phyloP scores from a whole-genome alignment of 371 early-diverging fungal species.

The Dichotomocladium elegans region DNA sequence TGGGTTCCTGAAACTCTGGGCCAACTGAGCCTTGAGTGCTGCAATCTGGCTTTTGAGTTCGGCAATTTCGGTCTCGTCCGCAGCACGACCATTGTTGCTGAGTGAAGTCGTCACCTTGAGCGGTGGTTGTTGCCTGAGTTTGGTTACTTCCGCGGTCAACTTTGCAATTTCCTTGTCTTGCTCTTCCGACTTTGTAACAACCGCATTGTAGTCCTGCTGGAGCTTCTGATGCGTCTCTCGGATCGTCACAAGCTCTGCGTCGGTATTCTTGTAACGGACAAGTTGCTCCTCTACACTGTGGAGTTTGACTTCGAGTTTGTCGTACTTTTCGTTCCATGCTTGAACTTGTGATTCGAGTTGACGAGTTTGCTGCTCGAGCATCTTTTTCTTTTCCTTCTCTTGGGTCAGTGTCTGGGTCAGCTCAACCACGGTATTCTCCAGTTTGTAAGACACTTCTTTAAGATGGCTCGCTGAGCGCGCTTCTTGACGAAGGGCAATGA shows the following conservation, averaged over 20 bases:
- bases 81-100: background rate
- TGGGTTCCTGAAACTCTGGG: slow-evolving; percentile 34
- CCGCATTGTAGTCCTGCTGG: slow-evolving; percentile 45
- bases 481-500: slow-evolving; percentile 72
- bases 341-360: slow-evolving; percentile 63
- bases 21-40: slow-evolving; percentile 48
- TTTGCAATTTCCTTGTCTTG: slow-evolving; percentile 67
- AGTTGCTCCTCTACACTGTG: slow-evolving; percentile 43
- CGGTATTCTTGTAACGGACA: slow-evolving; percentile 49
- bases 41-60: slow-evolving; percentile 52
- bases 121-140: too few species aligned
- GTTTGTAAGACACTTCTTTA: slow-evolving; percentile 85
- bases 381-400: slow-evolving; percentile 69
- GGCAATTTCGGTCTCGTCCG: slow-evolving; percentile 28
- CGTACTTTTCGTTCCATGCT: slow-evolving; percentile 70
- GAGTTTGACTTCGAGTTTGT: slow-evolving; percentile 47
- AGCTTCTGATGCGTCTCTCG: slow-evolving; percentile 47
- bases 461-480: slow-evolving; percentile 86
- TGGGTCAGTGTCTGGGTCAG: slow-evolving; percentile 80
- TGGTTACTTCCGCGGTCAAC: slow-evolving; percentile 57
- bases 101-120: slow-evolving; percentile 2
- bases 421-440: slow-evolving; percentile 95
- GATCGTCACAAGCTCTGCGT: slow-evolving; percentile 54
- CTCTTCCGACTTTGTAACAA: slow-evolving; percentile 54
- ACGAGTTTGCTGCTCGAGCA: slow-evolving; percentile 48